Evolutionary conservation across 768 basidiomycete genomes (phyloP).

Genomic region (Tephrocybe rancida): DNA sequence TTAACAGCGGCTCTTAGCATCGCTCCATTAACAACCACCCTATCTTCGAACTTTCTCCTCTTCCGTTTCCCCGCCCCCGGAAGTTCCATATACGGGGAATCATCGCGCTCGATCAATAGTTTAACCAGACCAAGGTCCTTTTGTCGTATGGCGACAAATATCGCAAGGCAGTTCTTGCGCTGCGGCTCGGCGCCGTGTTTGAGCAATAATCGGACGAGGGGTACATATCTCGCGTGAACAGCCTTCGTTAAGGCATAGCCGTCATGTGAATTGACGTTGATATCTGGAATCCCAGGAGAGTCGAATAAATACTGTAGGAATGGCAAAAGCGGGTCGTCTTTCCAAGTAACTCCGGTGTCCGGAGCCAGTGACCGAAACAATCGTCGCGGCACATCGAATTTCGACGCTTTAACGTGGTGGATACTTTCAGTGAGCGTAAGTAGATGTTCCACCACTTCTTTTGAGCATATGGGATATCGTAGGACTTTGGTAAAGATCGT

Average conservation of each 20-base stretch:
- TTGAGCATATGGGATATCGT: conserved; percentile 63
- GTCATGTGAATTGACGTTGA: conserved; percentile 65
- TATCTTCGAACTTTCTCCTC: conserved; percentile 59
- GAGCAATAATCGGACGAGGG: conserved; percentile 74
- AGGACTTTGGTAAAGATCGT: conserved; percentile 51
- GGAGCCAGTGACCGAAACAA: conserved; percentile 60
- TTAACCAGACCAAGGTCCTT: conserved; percentile 70
- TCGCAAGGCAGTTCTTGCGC: conserved; percentile 61
- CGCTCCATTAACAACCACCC: conserved; percentile 50
- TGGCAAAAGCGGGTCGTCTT: conserved; percentile 60
- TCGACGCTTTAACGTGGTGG: conserved; percentile 4
- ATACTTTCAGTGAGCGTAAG: conserved; percentile 40
- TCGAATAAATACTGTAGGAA: conserved; percentile 61
- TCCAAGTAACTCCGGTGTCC: conserved; percentile 38
- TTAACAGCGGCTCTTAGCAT: conserved; percentile 73
- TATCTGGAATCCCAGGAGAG: conserved; percentile 37
- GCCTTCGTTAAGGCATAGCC: conserved; percentile 87
- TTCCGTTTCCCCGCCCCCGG: conserved; percentile 35
- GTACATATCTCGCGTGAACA: conserved; percentile 62
- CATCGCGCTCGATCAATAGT: conserved; percentile 70
- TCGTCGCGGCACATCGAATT: conserved; percentile 62
- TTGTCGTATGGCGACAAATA: conserved; percentile 75
- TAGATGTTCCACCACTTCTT: conserved; percentile 48
- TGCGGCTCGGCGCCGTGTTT: conserved; percentile 70
- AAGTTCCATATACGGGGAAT: conserved; percentile 22